A percentile compares a stretch with the other conserved stretches of the same genome.
These are phyloP conservation scores for Asterophora lycoperdoides DNA, from an alignment of 768 basidiomycete genomes.

Conservation along the genomic window DNA sequence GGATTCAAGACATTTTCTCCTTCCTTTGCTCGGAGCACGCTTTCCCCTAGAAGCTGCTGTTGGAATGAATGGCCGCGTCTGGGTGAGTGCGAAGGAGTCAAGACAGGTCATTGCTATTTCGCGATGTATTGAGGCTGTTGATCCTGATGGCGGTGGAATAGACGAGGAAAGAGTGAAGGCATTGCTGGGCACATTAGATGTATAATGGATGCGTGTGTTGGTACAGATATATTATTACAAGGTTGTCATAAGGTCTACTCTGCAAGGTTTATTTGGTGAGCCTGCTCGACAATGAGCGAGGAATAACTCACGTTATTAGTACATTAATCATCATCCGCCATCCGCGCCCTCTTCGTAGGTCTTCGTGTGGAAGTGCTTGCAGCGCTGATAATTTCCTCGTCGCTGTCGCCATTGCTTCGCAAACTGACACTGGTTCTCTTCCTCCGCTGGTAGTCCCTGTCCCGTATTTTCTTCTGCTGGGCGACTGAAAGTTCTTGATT, in stretches of 20 bases:
- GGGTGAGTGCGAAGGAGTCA: conserved; percentile 75
- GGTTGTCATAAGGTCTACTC: conserved; percentile 9
- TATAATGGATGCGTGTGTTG: conserved; percentile 22
- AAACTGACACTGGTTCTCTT: conserved; percentile 64
- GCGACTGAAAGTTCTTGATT: conserved; percentile 65
- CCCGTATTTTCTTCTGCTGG: conserved; percentile 73
- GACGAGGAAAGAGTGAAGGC: conserved; percentile 48
- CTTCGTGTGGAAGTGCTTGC: conserved; percentile 49
- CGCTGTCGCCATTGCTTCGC: conserved; percentile 68
- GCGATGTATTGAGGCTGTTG: conserved; percentile 78
- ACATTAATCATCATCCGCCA: conserved; percentile 61
- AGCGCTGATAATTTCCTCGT: conserved; percentile 58
- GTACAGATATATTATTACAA: conserved; percentile 11
- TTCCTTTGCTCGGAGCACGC: conserved; percentile 72
- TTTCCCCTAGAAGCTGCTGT: conserved; percentile 88
- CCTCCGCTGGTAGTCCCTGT: conserved; percentile 76
- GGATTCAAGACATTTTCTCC: conserved; percentile 75
- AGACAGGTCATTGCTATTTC: conserved; percentile 71
- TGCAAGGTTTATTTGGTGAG: not conserved
- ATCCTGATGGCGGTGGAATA: conserved; percentile 68
- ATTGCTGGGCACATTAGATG: conserved; percentile 45
- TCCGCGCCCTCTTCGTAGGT: conserved; percentile 63
- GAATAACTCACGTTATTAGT: conserved; percentile 4
- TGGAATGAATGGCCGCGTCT: conserved; percentile 89
- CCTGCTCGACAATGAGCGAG: not conserved